phyloP scores from a whole-genome alignment of 2,329 filamentous ascomycete species.

The Macrophomina tecta region DNA sequence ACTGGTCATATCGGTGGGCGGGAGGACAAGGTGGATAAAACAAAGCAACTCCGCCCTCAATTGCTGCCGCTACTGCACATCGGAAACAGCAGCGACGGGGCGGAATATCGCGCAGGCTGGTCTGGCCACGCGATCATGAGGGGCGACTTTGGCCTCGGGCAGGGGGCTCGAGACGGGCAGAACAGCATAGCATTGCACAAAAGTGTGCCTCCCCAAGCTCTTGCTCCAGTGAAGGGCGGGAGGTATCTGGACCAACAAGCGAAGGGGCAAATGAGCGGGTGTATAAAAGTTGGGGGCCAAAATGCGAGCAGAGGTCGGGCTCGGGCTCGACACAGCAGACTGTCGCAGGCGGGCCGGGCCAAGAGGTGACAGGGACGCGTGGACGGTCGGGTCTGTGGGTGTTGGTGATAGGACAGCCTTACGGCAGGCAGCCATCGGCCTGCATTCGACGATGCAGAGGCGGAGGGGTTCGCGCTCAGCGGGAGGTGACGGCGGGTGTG shows the following conservation, averaged over 20 bases:
- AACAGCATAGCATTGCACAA: constrained; percentile 17
- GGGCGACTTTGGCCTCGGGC: neutral
- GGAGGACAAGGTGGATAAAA: constrained; percentile 21
- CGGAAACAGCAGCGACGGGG: constrained; percentile 21
- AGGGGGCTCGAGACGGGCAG: constrained; percentile 1
- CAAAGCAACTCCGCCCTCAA: constrained; percentile 11
- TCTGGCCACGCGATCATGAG: constrained; percentile 15
- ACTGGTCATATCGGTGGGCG: constrained; percentile 7
- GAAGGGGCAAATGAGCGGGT: constrained; percentile 19
- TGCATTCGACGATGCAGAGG: neutral
- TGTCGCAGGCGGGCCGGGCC: constrained; percentile 2
- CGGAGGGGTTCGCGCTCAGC: neutral
- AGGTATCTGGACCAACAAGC: constrained; percentile 13
- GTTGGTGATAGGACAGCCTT: constrained; percentile 17
- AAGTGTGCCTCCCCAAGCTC: constrained; percentile 12
- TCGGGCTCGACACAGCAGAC: constrained; percentile 5
- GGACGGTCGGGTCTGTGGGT: constrained; percentile 13
- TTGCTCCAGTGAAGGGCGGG: constrained; percentile 12
- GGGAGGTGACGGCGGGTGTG: neutral
- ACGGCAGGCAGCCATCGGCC: constrained; percentile 22
- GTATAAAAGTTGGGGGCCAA: constrained; percentile 24
- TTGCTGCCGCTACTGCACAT: constrained; percentile 23
- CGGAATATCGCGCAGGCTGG: constrained; percentile 21
- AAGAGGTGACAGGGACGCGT: constrained; percentile 21
- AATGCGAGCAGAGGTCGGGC: constrained; percentile 7